A percentile compares a stretch with the other conserved stretches of the same genome.
These are phyloP conservation scores for Trichoderma gracile DNA, from an alignment of 2,329 filamentous ascomycete genomes.

Conservation along the genomic window DNA sequence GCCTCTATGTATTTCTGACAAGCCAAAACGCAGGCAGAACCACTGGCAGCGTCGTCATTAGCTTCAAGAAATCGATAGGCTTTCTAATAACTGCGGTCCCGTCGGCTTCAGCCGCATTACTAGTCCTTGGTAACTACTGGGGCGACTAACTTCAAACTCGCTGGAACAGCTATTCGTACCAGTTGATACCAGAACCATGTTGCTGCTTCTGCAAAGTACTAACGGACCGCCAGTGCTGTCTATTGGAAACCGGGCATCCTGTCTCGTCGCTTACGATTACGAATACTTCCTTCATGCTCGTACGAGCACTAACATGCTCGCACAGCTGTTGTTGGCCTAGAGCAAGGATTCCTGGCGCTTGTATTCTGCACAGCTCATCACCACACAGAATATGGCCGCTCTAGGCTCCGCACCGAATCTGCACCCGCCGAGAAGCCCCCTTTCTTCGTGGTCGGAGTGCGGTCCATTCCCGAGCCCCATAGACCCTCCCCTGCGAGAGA, in stretches of 20 bases:
- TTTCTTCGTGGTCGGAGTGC: conserved; percentile 16
- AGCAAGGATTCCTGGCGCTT: not conserved
- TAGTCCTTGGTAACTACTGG: conserved; percentile 9
- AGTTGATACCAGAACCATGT: too few species aligned
- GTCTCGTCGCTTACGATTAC: not conserved
- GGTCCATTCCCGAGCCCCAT: conserved; percentile 22
- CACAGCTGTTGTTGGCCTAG: not conserved
- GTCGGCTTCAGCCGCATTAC: conserved; percentile 20
- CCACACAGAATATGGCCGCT: not conserved
- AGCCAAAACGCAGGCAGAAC: conserved; percentile 12
- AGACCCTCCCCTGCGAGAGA: conserved; percentile 15
- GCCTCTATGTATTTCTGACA: not conserved
- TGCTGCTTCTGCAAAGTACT: not conserved
- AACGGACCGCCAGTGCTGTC: not conserved
- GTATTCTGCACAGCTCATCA: not conserved
- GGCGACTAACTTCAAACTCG: not conserved
- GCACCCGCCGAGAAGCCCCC: conserved; percentile 7
- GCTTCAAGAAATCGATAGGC: conserved; percentile 3
- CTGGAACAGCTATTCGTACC: too few species aligned
- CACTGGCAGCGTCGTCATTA: not conserved
- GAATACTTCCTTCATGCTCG: not conserved
- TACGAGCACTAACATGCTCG: not conserved
- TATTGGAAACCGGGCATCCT: not conserved
- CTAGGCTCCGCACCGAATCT: conserved; percentile 14
- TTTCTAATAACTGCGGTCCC: conserved; percentile 7